Evolutionary conservation across 495 filamentous ascomycete genomes (phyloP), one percentile per base, ranked within the genome.

Genomic region (Penicillium crystallinum): DNA sequence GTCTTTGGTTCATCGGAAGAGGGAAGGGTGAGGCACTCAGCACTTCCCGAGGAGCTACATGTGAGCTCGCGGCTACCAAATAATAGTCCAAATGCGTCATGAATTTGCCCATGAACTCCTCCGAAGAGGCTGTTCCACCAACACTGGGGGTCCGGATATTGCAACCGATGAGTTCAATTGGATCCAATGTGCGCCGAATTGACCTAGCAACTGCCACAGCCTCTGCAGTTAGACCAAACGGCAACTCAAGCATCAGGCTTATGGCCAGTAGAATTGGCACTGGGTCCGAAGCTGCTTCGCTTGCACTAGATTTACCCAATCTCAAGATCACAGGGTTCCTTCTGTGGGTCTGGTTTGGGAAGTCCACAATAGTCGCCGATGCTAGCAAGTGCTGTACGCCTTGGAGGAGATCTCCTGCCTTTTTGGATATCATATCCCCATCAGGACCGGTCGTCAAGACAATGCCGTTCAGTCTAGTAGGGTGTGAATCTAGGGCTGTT

Each of bases 161-260:
- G 11, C 22, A 50, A 7, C 47, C 47, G 8, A 50, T 29, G 21
- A 50, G 47, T 19, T 50, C 47, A 22, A 50, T 39, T 18, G 47
- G 47, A 11, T 50, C 47, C 36, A 50, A 17, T 12, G 47, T 50
- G 15, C 47, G 47, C 8, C 47, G 47, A 21, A 50, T 38, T 30
- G 47, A 35, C 19, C 47, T 37, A 6, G 12, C 11, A 5, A 50
- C 25, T 15, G 47, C 47, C 17, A n/a, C 35, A 6, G 47, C 33
- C n/a, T 50, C 47, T 21, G 47, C 47, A 29, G 25, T 18, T 27
- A 50, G 47, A 29, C 23, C 47, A 14, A 50, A 30, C 8, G 47
- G 31, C 19, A 50, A 19, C 22, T 31, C 35, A 29, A 50, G 35
- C 47, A 50, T 50, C 47, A 50, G 34, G 34, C 34, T 36, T 36